Percentiles rank a stretch among this genome's conserved stretches.
Conservation (phyloP, 2,329 filamentous ascomycete genomes). For the Apiospora arundinis region DNA sequence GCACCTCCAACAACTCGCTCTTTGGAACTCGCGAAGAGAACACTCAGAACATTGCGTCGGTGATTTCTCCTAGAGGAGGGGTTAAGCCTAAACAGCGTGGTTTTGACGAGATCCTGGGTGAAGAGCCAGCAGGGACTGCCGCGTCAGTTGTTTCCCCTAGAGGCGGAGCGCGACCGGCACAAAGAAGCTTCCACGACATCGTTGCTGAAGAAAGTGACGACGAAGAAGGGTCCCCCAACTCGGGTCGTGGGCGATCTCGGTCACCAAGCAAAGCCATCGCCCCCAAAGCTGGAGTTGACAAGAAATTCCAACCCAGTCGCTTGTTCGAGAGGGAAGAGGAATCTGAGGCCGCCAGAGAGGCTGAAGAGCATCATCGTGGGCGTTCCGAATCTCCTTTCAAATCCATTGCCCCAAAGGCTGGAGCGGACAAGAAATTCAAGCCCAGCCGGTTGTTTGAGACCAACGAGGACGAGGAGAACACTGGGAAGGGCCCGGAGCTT, state of each 20-base stretch:
- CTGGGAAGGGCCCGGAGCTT: conserved; percentile 46
- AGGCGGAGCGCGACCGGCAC: conserved; percentile 63
- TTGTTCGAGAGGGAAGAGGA: conserved; percentile 67
- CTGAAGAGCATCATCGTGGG: conserved; percentile 31
- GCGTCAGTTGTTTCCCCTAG: conserved; percentile 63
- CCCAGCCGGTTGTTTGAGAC: conserved; percentile 70
- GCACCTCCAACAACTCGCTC: conserved; percentile 67
- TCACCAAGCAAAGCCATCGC: conserved; percentile 40
- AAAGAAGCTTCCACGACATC: conserved; percentile 78
- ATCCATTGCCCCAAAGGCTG: conserved; percentile 56
- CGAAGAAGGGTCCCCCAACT: conserved; percentile 42
- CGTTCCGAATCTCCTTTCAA: conserved; percentile 57
- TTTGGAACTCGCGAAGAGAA: conserved; percentile 74
- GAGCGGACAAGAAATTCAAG: conserved; percentile 66
- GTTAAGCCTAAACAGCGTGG: conserved; percentile 69
- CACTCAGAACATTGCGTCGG: conserved; percentile 54
- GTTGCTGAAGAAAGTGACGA: conserved; percentile 57
- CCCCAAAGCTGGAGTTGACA: conserved; percentile 41
- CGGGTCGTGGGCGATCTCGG: conserved; percentile 51
- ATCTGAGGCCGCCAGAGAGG: conserved; percentile 31
- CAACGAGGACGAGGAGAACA: conserved; percentile 50
- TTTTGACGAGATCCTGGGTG: conserved; percentile 74
- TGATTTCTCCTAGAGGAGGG: conserved; percentile 68
- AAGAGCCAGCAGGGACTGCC: conserved; percentile 44
- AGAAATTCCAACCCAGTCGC: conserved; percentile 61